Evolutionary conservation across 2,329 filamentous ascomycete species (phyloP).

Genomic region (Cladosporium sp.): DNA sequence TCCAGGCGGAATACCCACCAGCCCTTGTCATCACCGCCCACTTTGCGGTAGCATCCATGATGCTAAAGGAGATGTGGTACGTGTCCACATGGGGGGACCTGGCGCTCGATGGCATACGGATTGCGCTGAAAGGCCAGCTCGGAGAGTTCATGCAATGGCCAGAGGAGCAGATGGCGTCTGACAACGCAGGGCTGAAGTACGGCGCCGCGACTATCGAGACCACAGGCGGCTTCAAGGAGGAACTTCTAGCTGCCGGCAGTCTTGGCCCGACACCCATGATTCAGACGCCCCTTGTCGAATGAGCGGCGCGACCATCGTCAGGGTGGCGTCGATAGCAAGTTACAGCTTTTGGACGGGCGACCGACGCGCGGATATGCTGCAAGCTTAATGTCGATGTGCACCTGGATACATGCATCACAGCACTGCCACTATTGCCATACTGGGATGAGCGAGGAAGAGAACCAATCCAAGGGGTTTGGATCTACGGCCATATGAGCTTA

Average conservation of each 20-base stretch:
- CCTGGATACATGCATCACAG: too few relatives aligned
- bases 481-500: neutral
- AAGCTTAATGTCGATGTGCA: too few relatives aligned
- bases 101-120: slow-evolving; percentile 19
- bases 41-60: slow-evolving; percentile 19
- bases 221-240: neutral
- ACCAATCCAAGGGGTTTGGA: neutral
- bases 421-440: neutral
- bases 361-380: too few relatives aligned
- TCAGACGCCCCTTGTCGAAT: slow-evolving; percentile 7
- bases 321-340: too few relatives aligned
- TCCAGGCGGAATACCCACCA: slow-evolving; percentile 17
- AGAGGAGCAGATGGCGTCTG: slow-evolving; percentile 10
- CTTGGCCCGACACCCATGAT: slow-evolving; percentile 1
- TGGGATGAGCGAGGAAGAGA: neutral
- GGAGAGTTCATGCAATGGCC: slow-evolving; percentile 1
- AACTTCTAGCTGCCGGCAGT: neutral
- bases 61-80: slow-evolving; percentile 19
- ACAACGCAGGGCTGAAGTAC: slow-evolving; percentile 8
- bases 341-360: too few relatives aligned
- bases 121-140: slow-evolving; percentile 2
- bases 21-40: slow-evolving; percentile 24
- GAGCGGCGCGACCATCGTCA: neutral
- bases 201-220: slow-evolving; percentile 8
- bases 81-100: slow-evolving; percentile 20